Evolutionary conservation across 2,329 filamentous ascomycete species (phyloP), one percentile per base, ranked within the genome.

Genomic region (Achaetomium macrosporum): DNA sequence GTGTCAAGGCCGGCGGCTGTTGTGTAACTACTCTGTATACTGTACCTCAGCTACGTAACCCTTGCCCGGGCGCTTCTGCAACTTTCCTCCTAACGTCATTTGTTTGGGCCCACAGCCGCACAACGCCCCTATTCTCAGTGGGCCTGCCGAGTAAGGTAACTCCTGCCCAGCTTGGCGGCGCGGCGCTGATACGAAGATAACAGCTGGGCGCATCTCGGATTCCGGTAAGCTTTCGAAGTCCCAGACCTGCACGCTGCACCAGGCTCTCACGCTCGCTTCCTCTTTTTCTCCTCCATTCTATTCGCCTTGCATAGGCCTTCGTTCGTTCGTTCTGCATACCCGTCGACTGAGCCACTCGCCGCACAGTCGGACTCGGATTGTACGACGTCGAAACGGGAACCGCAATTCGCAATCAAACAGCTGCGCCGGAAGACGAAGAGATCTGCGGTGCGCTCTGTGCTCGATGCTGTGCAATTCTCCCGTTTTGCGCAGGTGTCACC

Each of bases 201-300:
- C 50, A 50, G 43, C 41, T 39, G 16, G 35, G 47, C 42, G 29
- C 39, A 25, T 46, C 43, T 47, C 42, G 37, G 19, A 29, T 30
- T 47, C 46, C 41, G 25, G 30, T 47, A 42, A 49, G 25, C 40
- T 36, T 35, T 35, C 33, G 7, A 25, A 25, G 25, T 4, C 7
- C 25, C 25, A 4, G 25, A 5, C 13, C 10, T 35, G 11, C 11
- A 35, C 10, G 33, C 40, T 25, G 39, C 42, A 29, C 15, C 20
- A 52, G 16, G 13, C 47, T 39, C 20, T 42, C 36, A 44, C 51
- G 19, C 51, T 58, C 56, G 54, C 51, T 58, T 17, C 20, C 17
- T 19, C 15, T 13, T 17, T 41, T 41, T 45, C 19, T 43, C 7
- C 3, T 37, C 15, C 35, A 8, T 42, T 46, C 30, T 45, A 2